These are phyloP conservation scores for Pseudocohnilembus persalinus DNA, from an alignment of 169 alveolate species.

Conservation along the genomic window DNA sequence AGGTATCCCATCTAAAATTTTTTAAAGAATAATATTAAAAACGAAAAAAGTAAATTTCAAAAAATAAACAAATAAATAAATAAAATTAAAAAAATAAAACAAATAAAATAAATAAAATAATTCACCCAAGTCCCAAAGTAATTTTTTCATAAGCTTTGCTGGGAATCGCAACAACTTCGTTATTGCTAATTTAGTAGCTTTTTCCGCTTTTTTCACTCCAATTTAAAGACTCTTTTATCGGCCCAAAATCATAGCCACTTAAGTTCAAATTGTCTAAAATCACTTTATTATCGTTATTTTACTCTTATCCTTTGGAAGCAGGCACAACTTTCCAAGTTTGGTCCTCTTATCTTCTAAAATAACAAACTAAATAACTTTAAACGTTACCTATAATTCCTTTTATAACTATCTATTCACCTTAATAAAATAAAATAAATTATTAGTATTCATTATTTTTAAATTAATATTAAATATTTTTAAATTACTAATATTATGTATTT, in stretches of 20 bases:
- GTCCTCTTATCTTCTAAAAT: neutral
- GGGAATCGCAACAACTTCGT: neutral
- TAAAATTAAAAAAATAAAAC: too few species aligned
- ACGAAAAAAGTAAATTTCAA: too few species aligned
- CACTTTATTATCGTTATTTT: neutral
- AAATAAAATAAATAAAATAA: too few species aligned
- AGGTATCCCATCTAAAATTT: neutral
- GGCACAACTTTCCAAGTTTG: neutral
- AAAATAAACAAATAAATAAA: too few species aligned
- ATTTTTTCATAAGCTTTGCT: neutral
- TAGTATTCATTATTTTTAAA: neutral
- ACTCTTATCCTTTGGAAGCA: neutral
- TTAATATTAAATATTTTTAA: too few species aligned
- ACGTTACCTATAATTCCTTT: neutral
- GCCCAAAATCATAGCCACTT: neutral
- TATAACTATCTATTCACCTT: neutral
- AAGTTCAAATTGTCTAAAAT: neutral
- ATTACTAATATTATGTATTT: too few species aligned
- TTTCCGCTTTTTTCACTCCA: neutral
- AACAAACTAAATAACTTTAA: neutral
- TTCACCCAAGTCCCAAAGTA: neutral
- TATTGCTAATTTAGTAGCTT: too few species aligned
- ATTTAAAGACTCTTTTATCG: neutral
- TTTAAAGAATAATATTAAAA: too few species aligned
- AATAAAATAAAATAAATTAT: too few species aligned